These are phyloP conservation scores for Gnetum montanum DNA, from an alignment of 75 land plant genomes.

Conservation along the genomic window DNA sequence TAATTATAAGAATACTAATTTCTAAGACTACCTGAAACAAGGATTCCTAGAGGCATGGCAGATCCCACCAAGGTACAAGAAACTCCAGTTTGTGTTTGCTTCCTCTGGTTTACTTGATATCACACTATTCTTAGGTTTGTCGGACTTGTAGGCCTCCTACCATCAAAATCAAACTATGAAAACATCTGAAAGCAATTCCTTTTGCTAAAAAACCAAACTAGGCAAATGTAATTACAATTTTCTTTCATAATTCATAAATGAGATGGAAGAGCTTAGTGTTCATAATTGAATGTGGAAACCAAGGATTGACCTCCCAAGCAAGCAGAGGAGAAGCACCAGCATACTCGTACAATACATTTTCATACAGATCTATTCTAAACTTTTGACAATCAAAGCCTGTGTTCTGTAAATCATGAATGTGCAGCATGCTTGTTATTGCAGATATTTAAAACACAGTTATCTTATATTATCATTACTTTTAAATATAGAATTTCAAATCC, in stretches of 20 bases:
- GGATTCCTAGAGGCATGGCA: constrained; percentile 72
- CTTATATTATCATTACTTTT: no score
- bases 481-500: no score
- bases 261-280: not conserved
- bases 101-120: constrained; percentile 71
- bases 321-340: constrained; percentile 94
- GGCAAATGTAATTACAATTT: not conserved
- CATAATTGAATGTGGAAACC: constrained; percentile 96
- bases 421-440: no score
- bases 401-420: constrained; percentile 34
- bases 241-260: no score
- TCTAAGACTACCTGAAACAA: constrained; percentile 71
- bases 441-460: no score
- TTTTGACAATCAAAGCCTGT: constrained; percentile 94
- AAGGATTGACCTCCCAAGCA: constrained; percentile 94
- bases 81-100: constrained; percentile 78
- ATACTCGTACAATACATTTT: constrained; percentile 87
- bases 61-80: constrained; percentile 97
- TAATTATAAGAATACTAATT: not conserved
- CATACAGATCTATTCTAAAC: constrained; percentile 86
- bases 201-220: no score
- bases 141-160: constrained; percentile 78
- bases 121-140: constrained; percentile 82
- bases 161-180: no score
- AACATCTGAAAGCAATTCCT: no score